Conservation (phyloP, 768 basidiomycete species). For the Boletus vinaceobasis region DNA sequence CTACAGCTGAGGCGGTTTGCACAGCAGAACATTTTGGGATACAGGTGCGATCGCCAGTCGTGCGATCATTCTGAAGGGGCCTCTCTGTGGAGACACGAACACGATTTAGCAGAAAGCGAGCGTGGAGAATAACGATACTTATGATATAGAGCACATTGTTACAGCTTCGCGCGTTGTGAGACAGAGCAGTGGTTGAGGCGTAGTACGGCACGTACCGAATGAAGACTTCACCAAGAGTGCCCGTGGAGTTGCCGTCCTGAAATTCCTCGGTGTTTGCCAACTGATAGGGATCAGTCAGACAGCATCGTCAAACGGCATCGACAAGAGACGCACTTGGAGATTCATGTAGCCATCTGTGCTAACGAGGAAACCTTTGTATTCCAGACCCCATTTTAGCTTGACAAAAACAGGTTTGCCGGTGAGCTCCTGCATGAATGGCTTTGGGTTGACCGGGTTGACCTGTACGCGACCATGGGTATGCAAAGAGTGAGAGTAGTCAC, state of each 20-base stretch:
- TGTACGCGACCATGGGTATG: slow-evolving; percentile 28
- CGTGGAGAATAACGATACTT: slow-evolving; percentile 42
- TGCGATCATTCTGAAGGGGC: slow-evolving; percentile 50
- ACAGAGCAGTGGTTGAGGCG: not conserved
- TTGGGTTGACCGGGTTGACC: slow-evolving; percentile 95
- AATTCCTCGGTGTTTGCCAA: slow-evolving; percentile 99
- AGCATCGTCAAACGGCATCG: not conserved
- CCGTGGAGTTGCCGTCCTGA: slow-evolving; percentile 93
- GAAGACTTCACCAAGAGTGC: slow-evolving; percentile 97
- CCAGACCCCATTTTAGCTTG: slow-evolving; percentile 96
- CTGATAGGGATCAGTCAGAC: slow-evolving; percentile 37
- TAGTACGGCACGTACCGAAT: slow-evolving; percentile 65
- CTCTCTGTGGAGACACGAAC: slow-evolving; percentile 56
- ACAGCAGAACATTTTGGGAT: slow-evolving; percentile 1
- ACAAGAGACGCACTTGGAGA: slow-evolving; percentile 65
- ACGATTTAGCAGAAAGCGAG: slow-evolving; percentile 19
- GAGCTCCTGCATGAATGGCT: slow-evolving; percentile 97
- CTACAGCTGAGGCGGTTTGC: slow-evolving; percentile 10
- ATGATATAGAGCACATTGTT: slow-evolving; percentile 97
- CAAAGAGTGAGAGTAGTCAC: not conserved
- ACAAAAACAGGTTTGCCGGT: slow-evolving; percentile 97
- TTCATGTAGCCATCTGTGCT: slow-evolving; percentile 99
- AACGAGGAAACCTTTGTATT: slow-evolving; percentile 98
- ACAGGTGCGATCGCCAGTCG: not conserved
- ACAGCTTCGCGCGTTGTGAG: slow-evolving; percentile 49